Evolutionary conservation across 139 green algal genomes (phyloP), one percentile per base, ranked within the genome.

Genomic region (Chlorella sorokiniana): DNA sequence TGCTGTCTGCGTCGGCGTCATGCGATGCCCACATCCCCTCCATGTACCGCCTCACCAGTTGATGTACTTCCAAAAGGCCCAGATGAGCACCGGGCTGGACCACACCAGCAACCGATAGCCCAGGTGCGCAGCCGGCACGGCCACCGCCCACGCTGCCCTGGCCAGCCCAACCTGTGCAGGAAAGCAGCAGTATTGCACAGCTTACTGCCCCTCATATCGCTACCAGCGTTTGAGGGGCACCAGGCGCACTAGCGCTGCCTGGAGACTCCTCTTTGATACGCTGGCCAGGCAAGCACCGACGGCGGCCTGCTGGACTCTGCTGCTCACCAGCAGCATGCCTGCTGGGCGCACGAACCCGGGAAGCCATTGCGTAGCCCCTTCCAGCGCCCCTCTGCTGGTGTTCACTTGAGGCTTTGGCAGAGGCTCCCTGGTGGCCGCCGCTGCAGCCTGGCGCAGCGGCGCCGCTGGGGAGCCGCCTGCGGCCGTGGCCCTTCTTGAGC

Each of bases 301-400:
- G 2, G 4, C 8, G 61, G 25, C n/a, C n/a, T 45, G 20, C 64
- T 71, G 33, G 35, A 18, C 6, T 18, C 35, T 27, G 2, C 29
- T 1, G 14, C 70, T 67, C 51, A 78, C 71, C 71, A 45, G 18
- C 71, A 78, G 48, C 71, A 78, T 78, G 23, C 33, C 71, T 1
- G 37, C 7, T 0, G 71, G 71, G 22, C 48, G 48, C 48, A 78
- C 35, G 8, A 38, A 20, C 2, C 29, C 71, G 0, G 71, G 71
- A 22, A 78, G 51, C 48, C 54, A 67, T 33, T 25, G 7, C 6
- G 71, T 78, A 51, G 44, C 4, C 6, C 48, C 5, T 35, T 78
- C 71, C 48, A 78, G 52, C 8, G 48, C 35, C 5, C 25, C 48
- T 38, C 59, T 78, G 71, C 35, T 52, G 33, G 48, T 78, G 37